These are phyloP conservation scores for Tephrocybe sp. DNA, from an alignment of 768 basidiomycete genomes.

Conservation along the genomic window DNA sequence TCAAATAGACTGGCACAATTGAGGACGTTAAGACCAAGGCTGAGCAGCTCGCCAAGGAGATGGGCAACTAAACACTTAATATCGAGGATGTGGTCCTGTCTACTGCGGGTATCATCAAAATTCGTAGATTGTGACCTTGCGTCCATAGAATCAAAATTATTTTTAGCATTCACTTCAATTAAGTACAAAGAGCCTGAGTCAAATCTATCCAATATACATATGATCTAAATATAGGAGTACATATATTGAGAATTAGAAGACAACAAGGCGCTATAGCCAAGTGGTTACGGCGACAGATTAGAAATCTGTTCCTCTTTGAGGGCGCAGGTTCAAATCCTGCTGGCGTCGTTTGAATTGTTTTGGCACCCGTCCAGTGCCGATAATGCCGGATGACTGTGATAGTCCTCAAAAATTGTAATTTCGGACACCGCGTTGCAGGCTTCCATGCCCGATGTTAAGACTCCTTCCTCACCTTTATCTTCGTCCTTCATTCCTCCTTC, in stretches of 20 bases:
- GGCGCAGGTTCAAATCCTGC: neutral
- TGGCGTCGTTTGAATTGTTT: conserved; percentile 5
- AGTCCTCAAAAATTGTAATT: conserved; percentile 12
- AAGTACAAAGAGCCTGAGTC: no score
- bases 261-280: conserved; percentile 55
- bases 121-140: conserved; percentile 13
- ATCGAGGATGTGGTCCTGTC: conserved; percentile 7
- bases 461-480: conserved; percentile 2
- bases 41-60: conserved; percentile 95
- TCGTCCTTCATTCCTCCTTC: conserved; percentile 1
- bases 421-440: conserved; percentile 1
- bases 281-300: conserved; percentile 78
- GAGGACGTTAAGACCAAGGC: conserved; percentile 98
- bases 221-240: no score
- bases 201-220: no score
- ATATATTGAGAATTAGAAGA: no score
- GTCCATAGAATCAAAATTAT: conserved; percentile 12
- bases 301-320: no score
- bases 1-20: conserved; percentile 76
- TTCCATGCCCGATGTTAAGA: conserved; percentile 13
- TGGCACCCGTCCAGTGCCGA: conserved; percentile 4
- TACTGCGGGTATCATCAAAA: conserved; percentile 10
- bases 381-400: conserved; percentile 10
- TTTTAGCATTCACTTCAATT: conserved; percentile 2
- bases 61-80: conserved; percentile 48